phyloP scores from a whole-genome alignment of 1,139 yeast species.

The Geotrichum cucujoidarum region DNA sequence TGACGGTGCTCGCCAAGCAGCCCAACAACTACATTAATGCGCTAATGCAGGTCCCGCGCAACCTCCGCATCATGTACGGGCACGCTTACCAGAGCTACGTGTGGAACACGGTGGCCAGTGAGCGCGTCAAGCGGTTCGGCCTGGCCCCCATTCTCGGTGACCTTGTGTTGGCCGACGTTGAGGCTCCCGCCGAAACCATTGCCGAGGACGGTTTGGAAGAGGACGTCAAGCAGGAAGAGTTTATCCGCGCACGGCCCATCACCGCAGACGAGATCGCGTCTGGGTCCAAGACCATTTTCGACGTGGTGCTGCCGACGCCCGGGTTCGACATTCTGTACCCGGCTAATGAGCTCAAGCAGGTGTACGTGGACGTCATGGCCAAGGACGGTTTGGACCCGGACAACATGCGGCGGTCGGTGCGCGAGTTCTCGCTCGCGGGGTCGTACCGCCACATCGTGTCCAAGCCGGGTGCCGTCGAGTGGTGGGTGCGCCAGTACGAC shows the following conservation, averaged over 20 bases:
- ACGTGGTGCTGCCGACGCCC: slow-evolving; percentile 88
- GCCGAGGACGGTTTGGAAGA: slow-evolving; percentile 53
- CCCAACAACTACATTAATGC: slow-evolving; percentile 61
- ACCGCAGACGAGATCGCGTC: slow-evolving; percentile 66
- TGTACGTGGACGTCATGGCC: slow-evolving; percentile 70
- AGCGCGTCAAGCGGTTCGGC: slow-evolving; percentile 70
- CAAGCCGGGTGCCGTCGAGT: slow-evolving; percentile 61
- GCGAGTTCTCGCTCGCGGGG: slow-evolving; percentile 89
- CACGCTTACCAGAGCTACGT: slow-evolving; percentile 96
- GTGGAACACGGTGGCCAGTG: slow-evolving; percentile 86
- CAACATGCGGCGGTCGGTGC: slow-evolving; percentile 75
- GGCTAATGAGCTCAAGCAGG: slow-evolving; percentile 54
- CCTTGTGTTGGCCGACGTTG: slow-evolving; percentile 50
- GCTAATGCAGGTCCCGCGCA: slow-evolving; percentile 88
- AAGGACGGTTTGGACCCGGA: slow-evolving; percentile 78
- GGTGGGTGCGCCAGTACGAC: slow-evolving; percentile 56
- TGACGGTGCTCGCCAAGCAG: slow-evolving; percentile 50
- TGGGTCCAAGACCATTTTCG: slow-evolving; percentile 63
- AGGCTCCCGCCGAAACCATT: slow-evolving; percentile 12
- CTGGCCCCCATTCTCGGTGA: slow-evolving; percentile 73
- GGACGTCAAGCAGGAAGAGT: slow-evolving; percentile 54
- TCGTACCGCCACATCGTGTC: slow-evolving; percentile 76
- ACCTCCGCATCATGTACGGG: slow-evolving; percentile 87
- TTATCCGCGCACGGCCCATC: slow-evolving; percentile 60
- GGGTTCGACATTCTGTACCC: slow-evolving; percentile 90